phyloP scores from a whole-genome alignment of 257 asterid genomes.

The Handroanthus guayacan region DNA sequence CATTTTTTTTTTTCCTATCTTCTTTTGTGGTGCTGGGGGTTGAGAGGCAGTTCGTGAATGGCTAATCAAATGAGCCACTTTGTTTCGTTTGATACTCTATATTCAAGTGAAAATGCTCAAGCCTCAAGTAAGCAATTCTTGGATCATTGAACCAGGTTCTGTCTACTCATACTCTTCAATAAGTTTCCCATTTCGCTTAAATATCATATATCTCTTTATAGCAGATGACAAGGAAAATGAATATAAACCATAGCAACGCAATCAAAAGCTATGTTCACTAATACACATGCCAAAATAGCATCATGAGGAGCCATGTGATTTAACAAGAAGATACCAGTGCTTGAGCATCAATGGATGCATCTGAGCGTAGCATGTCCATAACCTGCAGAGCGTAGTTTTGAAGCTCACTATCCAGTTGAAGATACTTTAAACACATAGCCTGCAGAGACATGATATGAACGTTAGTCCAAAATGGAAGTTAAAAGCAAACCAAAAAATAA shows the following conservation, averaged over 20 bases:
- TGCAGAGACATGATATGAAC: slow-evolving; percentile 46
- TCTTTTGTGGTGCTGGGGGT: too few relatives aligned
- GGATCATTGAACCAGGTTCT: slow-evolving; percentile 21
- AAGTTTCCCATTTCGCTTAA: slow-evolving; percentile 1
- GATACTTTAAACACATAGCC: slow-evolving; percentile 87
- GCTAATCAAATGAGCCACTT: too few relatives aligned
- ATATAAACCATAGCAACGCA: slow-evolving; percentile 22
- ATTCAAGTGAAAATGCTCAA: slow-evolving; percentile 10
- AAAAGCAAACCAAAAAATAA: slow-evolving; percentile 34
- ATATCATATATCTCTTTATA: neutral
- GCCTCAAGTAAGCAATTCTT: slow-evolving; percentile 11
- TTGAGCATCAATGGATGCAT: slow-evolving; percentile 83
- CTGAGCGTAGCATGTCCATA: slow-evolving; percentile 85
- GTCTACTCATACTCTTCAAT: neutral
- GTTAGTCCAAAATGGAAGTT: slow-evolving; percentile 26
- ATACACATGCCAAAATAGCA: slow-evolving; percentile 13
- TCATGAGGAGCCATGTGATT: slow-evolving; percentile 24
- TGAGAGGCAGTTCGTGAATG: too few relatives aligned
- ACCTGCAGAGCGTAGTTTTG: slow-evolving; percentile 74
- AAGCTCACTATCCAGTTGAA: slow-evolving; percentile 90
- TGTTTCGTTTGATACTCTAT: too few relatives aligned
- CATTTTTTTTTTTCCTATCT: too few relatives aligned
- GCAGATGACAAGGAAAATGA: slow-evolving; percentile 8
- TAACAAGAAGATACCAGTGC: slow-evolving; percentile 71
- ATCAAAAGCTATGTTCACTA: slow-evolving; percentile 22